Evolutionary conservation across 2,329 filamentous ascomycete species (phyloP).

Genomic region (Diaporthe longicolla): DNA sequence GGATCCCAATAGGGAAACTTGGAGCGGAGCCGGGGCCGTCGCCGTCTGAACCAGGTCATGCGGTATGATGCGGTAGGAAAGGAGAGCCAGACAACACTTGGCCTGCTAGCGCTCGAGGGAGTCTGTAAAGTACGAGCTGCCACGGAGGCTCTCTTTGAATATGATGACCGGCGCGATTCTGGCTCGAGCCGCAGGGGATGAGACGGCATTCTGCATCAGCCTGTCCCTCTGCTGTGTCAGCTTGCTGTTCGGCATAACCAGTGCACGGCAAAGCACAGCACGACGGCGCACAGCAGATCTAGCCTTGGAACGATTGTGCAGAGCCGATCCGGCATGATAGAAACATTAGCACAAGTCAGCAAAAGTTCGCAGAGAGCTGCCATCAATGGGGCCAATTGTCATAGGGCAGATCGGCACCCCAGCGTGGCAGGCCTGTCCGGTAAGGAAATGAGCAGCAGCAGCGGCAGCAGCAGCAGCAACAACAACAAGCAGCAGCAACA

Average conservation of each 20-base stretch:
- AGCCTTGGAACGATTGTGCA: not conserved
- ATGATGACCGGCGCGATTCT: slow-evolving; percentile 12
- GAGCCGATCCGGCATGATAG: not conserved
- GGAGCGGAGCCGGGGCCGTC: slow-evolving; percentile 11
- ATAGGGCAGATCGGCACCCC: not conserved
- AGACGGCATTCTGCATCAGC: slow-evolving; percentile 4
- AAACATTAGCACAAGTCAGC: too few species aligned
- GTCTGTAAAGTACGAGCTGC: slow-evolving; percentile 12
- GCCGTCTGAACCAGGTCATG: not conserved
- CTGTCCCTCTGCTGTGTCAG: slow-evolving; percentile 1
- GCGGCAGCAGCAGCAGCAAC: too few species aligned
- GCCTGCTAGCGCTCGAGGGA: slow-evolving; percentile 11
- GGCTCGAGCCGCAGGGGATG: slow-evolving; percentile 13
- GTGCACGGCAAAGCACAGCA: not conserved
- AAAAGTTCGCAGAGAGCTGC: not conserved
- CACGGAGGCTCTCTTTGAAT: not conserved
- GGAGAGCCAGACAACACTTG: slow-evolving; percentile 10
- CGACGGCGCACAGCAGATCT: not conserved
- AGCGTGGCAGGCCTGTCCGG: slow-evolving; percentile 6
- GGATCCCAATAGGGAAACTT: not conserved
- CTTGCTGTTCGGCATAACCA: not conserved
- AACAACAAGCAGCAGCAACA: not conserved
- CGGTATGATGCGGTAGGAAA: not conserved
- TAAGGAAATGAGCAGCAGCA: slow-evolving; percentile 23
- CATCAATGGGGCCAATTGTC: not conserved